Evolutionary conservation across 345 rosid genomes (phyloP).

Genomic region (Gossypium mustelinum): DNA sequence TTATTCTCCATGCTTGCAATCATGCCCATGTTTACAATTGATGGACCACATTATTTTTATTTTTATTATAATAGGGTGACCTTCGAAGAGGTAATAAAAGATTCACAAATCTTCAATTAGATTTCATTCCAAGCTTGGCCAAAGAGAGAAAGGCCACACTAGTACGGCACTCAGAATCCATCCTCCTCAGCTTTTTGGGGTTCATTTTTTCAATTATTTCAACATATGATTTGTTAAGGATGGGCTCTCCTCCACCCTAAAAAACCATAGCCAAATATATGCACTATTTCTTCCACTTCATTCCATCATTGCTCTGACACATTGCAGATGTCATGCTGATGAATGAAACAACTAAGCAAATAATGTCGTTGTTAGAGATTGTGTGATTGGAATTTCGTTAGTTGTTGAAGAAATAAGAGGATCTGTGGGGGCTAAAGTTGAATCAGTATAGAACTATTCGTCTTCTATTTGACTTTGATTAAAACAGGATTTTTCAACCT

Average conservation of each 20-base stretch:
- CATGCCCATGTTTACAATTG: conserved; percentile 3
- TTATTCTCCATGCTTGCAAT: conserved; percentile 15
- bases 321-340: conserved; percentile 8
- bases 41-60: not conserved
- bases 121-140: conserved; percentile 9
- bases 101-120: conserved; percentile 9
- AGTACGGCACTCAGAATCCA: conserved; percentile 17
- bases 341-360: not conserved
- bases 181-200: not conserved
- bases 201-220: not conserved
- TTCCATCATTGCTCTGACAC: not conserved
- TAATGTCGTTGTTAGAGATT: too few relatives aligned
- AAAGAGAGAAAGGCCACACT: conserved; percentile 11
- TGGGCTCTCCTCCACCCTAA: not conserved
- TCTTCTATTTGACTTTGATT: too few relatives aligned
- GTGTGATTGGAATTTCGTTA: too few relatives aligned
- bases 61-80: not conserved
- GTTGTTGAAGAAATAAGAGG: too few relatives aligned
- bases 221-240: not conserved
- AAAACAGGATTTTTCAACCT: too few relatives aligned
- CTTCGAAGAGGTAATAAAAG: conserved; percentile 17
- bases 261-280: conserved; percentile 9
- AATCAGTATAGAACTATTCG: too few relatives aligned
- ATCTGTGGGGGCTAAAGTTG: too few relatives aligned
- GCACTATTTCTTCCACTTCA: not conserved